These are phyloP conservation scores for Myxozyma geophila DNA, from an alignment of 805 yeast species.

Conservation along the genomic window DNA sequence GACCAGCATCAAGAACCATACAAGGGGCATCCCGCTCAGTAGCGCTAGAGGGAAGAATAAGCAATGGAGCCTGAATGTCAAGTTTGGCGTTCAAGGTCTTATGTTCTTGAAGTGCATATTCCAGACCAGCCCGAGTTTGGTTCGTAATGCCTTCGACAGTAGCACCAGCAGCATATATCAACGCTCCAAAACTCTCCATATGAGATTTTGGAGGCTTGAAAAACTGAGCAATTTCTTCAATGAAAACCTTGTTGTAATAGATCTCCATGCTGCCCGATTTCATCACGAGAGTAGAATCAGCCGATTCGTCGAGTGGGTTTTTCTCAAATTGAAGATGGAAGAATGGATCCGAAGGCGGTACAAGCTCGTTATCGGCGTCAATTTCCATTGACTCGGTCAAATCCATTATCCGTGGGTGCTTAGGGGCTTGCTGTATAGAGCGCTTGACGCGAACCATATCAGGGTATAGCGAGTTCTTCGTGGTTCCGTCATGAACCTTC, in stretches of 20 bases:
- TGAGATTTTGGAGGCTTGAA: constrained; percentile 88
- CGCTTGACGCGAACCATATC: constrained; percentile 86
- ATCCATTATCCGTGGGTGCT: constrained; percentile 22
- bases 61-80: constrained; percentile 91
- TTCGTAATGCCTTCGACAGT: constrained; percentile 88
- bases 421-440: constrained; percentile 8
- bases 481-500: constrained; percentile 79
- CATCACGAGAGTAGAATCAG: constrained; percentile 76
- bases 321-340: constrained; percentile 81
- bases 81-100: constrained; percentile 83
- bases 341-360: constrained; percentile 58
- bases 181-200: constrained; percentile 83
- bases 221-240: constrained; percentile 73
- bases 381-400: constrained; percentile 12
- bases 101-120: constrained; percentile 92
- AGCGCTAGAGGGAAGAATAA: constrained; percentile 83
- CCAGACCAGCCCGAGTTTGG: constrained; percentile 89
- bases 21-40: constrained; percentile 82
- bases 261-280: constrained; percentile 86
- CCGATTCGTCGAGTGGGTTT: constrained; percentile 81
- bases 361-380: constrained; percentile 6
- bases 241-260: constrained; percentile 81
- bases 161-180: constrained; percentile 92
- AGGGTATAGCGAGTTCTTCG: constrained; percentile 76
- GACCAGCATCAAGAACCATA: constrained; percentile 93